These are phyloP conservation scores for Acer yangbiense DNA, from an alignment of 345 rosid genomes.

Conservation along the genomic window DNA sequence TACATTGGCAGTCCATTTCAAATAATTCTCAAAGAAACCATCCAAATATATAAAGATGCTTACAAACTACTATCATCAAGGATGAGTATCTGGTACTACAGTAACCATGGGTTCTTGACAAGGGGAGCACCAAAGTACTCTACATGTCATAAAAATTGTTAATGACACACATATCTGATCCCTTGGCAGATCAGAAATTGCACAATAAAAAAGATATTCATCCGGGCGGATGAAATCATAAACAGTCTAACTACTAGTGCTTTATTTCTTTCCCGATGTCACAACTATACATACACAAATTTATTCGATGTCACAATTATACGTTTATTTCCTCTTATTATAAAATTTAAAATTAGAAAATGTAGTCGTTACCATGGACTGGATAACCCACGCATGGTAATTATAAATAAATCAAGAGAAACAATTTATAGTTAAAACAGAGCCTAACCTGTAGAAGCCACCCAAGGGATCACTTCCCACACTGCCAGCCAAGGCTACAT, in stretches of 20 bases:
- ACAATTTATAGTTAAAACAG: constrained; percentile 4
- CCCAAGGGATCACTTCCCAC: constrained; percentile 92
- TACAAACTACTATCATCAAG: background rate
- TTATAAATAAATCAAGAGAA: constrained; percentile 10
- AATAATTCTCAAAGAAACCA: too few relatives aligned
- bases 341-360: background rate
- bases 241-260: background rate
- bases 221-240: background rate
- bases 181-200: background rate
- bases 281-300: background rate
- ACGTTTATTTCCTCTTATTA: too few relatives aligned
- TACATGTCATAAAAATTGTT: background rate
- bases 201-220: background rate
- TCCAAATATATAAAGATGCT: background rate
- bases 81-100: background rate
- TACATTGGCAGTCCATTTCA: too few relatives aligned
- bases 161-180: background rate
- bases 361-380: background rate
- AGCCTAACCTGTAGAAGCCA: constrained; percentile 76
- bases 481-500: constrained; percentile 91
- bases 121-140: background rate
- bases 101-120: background rate
- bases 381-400: background rate
- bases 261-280: background rate
- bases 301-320: background rate